phyloP scores from a whole-genome alignment of 257 asterid genomes.

The Capsicum baccatum region DNA sequence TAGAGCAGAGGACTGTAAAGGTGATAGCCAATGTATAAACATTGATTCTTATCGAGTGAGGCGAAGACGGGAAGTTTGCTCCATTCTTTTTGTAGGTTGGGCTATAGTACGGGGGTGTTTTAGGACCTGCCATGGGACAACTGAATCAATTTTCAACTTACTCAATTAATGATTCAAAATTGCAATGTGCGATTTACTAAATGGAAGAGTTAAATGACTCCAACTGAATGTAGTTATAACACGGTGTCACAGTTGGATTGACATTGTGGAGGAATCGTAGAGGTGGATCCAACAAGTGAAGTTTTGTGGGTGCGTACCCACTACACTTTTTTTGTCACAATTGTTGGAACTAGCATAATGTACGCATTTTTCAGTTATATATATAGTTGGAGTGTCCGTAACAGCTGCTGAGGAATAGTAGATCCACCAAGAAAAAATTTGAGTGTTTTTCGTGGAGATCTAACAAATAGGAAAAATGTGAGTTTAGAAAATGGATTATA shows the following conservation, averaged over 20 bases:
- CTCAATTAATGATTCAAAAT: no score
- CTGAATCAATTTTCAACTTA: neutral
- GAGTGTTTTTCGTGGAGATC: neutral
- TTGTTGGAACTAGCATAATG: neutral
- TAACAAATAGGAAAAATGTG: neutral
- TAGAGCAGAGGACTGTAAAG: neutral
- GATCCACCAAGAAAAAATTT: conserved; percentile 19
- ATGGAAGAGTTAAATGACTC: neutral
- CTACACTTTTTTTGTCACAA: neutral
- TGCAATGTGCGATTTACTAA: neutral
- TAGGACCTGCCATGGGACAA: conserved; percentile 20
- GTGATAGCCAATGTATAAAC: conserved; percentile 14
- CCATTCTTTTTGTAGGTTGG: conserved; percentile 19
- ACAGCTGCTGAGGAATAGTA: neutral
- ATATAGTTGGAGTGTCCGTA: neutral
- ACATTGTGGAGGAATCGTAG: neutral
- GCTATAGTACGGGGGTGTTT: conserved; percentile 21
- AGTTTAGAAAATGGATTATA: neutral
- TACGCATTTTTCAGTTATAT: neutral
- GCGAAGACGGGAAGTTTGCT: neutral
- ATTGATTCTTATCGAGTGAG: conserved; percentile 15
- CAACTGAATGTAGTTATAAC: neutral
- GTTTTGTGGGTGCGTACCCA: neutral
- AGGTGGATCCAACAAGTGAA: neutral
- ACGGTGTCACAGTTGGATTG: neutral